Evolutionary conservation across 768 basidiomycete species (phyloP), one percentile per base, ranked within the genome.

Genomic region (Rhodosporidiobolus sp.): DNA sequence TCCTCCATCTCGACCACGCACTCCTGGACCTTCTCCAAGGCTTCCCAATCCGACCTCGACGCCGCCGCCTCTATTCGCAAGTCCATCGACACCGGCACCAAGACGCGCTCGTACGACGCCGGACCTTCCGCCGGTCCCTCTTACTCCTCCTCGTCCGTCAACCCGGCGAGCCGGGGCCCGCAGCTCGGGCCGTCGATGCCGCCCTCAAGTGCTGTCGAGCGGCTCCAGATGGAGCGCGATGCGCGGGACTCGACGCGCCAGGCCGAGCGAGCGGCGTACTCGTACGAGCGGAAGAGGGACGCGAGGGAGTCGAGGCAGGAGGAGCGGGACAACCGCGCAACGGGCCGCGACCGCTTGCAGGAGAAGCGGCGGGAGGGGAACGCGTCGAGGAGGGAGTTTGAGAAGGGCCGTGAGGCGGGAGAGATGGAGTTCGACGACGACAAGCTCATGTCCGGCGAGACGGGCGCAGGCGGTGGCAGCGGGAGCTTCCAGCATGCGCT

Each of bases 321-420:
- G 19, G 74, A 71, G 59, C 56, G 67, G 17, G 70, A 71, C 35
- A 19, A 17, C 8, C 57, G 70, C 24, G 74, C 74, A 55, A 75
- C 74, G 8, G 94, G 94, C 1, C 84, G 87, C 65, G 94, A 94
- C 75, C 90, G 88, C 4, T 87, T 89, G 86, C 80, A 94, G 72
- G 94, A 94, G 83, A 93, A 93, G 84, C 91, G 92, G 80, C 83
- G 87, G 43, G 88, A 86, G 50, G 85, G 84, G 73, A 84, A 92
- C 73, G 91, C 91, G 73, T 83, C 61, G 61, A n/a, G 63, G 60
- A 62, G 55, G 49, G 74, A 53, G 49, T 69, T 66, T 22, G 63
- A 60, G 55, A 16, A 77, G 65, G 83, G 83, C 61, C 87, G 86
- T 28, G 92, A 92, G 20, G 89, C 89, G 4, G 75, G 75, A 54